Conservation (phyloP, 2,329 filamentous ascomycete genomes). For the Penicillium thymicola region DNA sequence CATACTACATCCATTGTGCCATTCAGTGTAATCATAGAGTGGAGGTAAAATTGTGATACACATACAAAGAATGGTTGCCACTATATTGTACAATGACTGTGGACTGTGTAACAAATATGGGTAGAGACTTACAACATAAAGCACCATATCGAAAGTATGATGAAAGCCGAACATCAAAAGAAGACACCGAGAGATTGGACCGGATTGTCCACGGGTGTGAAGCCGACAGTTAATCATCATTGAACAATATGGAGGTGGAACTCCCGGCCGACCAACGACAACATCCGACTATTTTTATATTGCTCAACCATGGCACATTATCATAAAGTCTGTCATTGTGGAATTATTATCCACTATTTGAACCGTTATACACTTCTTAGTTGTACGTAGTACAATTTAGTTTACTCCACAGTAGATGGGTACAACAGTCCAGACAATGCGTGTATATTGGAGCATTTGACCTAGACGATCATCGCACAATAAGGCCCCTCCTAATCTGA, state of each 20-base stretch:
- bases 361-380: background rate
- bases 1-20: no score
- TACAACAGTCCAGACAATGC: conserved; percentile 6
- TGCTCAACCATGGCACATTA: background rate
- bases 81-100: background rate
- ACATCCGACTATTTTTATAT: background rate
- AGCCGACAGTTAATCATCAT: background rate
- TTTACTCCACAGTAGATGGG: background rate
- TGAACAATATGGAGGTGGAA: conserved; percentile 2
- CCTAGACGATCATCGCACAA: background rate
- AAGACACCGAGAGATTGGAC: conserved; percentile 1
- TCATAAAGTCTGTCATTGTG: background rate
- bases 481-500: background rate
- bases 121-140: background rate
- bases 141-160: background rate
- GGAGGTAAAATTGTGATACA: background rate
- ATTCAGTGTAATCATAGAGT: no score
- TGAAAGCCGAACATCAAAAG: background rate
- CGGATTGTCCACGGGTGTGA: background rate
- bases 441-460: conserved; percentile 6
- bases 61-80: background rate
- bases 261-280: background rate
- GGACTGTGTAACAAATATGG: background rate
- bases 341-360: background rate
- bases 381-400: background rate